phyloP scores from a whole-genome alignment of 306 rosid genomes.

The Heteromeles arbutifolia region DNA sequence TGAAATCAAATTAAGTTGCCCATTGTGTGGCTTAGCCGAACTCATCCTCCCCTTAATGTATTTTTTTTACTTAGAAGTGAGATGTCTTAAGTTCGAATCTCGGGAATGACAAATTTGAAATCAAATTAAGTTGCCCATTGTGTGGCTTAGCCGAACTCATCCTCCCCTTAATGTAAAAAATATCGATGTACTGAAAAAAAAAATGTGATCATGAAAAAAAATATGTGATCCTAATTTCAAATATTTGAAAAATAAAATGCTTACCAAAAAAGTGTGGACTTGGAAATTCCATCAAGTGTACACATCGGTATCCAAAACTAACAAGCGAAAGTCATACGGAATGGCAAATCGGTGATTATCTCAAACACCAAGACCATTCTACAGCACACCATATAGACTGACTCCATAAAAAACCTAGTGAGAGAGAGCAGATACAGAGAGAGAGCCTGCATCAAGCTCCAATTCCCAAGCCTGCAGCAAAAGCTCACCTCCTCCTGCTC shows the following conservation, averaged over 20 bases:
- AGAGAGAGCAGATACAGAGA: not conserved
- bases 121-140: too few species aligned
- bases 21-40: too few species aligned
- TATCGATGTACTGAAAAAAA: too few species aligned
- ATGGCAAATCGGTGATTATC: slow-evolving; percentile 8
- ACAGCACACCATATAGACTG: not conserved
- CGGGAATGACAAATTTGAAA: too few species aligned
- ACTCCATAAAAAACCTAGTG: not conserved
- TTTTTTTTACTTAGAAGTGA: too few species aligned
- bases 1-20: accelerated
- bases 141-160: too few species aligned
- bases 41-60: too few species aligned
- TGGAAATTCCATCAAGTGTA: not conserved
- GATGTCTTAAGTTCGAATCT: too few species aligned
- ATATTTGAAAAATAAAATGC: not conserved
- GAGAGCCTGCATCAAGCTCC: not conserved
- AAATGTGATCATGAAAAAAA: too few species aligned
- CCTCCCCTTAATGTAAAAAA: too few species aligned
- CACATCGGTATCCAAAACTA: not conserved
- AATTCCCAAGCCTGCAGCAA: not conserved
- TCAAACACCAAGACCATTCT: not conserved
- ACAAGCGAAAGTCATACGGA: too few species aligned
- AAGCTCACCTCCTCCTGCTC: not conserved
- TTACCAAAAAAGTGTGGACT: not conserved
- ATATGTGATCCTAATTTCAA: too few species aligned